Base-by-base conservation (phyloP, 108 stramenopile species). In the Schizochytrium sp. region DNA sequence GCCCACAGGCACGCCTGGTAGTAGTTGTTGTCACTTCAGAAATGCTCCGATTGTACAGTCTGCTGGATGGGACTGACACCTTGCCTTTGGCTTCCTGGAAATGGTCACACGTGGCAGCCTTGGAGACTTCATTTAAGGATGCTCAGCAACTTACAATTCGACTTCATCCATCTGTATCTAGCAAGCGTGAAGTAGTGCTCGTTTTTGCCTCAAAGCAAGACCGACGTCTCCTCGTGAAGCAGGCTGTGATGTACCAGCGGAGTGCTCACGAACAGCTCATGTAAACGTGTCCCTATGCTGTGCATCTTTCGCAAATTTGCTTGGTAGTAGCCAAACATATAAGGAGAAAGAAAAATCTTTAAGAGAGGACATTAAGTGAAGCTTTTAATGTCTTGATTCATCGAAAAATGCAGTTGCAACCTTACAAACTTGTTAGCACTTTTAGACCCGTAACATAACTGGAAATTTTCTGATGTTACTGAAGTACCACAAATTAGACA, bases 191-290 rank as follows among this genome's bases (percentile, higher is more conserved):
- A 38, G n/a, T 83, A 10, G 76, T 55, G 10, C 38, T 83, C 7
- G 76, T 83, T 0, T 83, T 83, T 42, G 76, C 76, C 8, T 55
- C 50, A 10, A 83, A 83, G 76, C 76, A 83, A 53, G 76, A 83
- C 47, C 76, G 76, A 13, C 45, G 76, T 19, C 15, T 55, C 50
- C 28, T 83, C 15, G 76, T 55, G 50, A 83, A 83, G 76, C n/a
- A 55, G 47, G 76, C 76, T 47, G 76, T 83, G 5, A 55, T 53
- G 10, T 53, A 55, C 8, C 76, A 83, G 47, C 76, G 76, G 45
- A 47, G 44, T 7, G 64, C 64, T 38, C 7, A 44, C 2, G 64
- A 38, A 44, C 28, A 28, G 28, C 28, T 28, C 28, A 28, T 28
- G 28, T 28, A 28, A 28, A 28, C 28, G 28, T 28, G 28, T 28